These are phyloP conservation scores for Trametes meyenii DNA, from an alignment of 768 basidiomycete species.

Conservation along the genomic window DNA sequence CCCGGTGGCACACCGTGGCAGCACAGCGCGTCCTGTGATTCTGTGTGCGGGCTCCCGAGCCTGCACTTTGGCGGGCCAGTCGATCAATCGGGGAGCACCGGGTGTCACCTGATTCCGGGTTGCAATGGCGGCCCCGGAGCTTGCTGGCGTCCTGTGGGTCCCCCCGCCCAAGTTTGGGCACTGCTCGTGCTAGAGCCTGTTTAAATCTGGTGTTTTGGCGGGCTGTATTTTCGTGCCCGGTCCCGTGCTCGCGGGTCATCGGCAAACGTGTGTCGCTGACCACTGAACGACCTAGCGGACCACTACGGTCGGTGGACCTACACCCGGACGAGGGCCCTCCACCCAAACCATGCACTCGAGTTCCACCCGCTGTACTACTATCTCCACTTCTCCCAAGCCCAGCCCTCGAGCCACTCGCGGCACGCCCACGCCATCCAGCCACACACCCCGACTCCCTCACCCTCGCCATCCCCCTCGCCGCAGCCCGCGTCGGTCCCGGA, in stretches of 20 bases:
- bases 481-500: conserved; percentile 22
- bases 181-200: neutral
- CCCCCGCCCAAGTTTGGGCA: conserved; percentile 7
- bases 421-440: conserved; percentile 3
- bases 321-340: conserved; percentile 9
- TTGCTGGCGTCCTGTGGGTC: conserved; percentile 4
- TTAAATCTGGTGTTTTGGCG: neutral
- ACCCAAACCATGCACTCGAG: conserved; percentile 16
- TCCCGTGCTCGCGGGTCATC: too few relatives aligned
- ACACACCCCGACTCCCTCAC: conserved; percentile 19
- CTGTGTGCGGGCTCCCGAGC: neutral
- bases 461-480: conserved; percentile 18
- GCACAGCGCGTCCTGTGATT: conserved; percentile 14
- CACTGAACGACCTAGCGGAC: conserved; percentile 10
- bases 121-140: conserved; percentile 5
- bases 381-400: conserved; percentile 27
- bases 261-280: neutral
- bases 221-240: too few relatives aligned
- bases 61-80: neutral
- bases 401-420: neutral
- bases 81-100: conserved; percentile 6
- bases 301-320: conserved; percentile 16
- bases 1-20: neutral
- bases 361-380: conserved; percentile 32
- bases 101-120: conserved; percentile 14